Conservation (phyloP, 805 yeast genomes). For the Naumovozyma dairenensis region DNA sequence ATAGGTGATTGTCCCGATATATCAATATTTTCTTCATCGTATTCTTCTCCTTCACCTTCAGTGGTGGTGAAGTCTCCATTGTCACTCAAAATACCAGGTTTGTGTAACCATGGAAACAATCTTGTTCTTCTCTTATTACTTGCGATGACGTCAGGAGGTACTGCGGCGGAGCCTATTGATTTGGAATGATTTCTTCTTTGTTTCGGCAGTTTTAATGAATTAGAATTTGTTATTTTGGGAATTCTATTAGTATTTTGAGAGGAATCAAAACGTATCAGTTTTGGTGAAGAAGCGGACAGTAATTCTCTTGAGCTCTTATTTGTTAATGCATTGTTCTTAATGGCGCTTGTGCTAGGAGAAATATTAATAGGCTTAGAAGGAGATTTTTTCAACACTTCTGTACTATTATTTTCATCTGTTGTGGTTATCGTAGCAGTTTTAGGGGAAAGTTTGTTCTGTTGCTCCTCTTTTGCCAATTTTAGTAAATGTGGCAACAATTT, state of each 20-base stretch:
- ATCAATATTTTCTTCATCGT: slow-evolving; percentile 16
- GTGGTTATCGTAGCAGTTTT: not conserved
- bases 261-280: slow-evolving; percentile 3
- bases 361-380: slow-evolving; percentile 5
- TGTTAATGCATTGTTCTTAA: not conserved
- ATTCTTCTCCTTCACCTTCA: slow-evolving; percentile 25
- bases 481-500: slow-evolving; percentile 54
- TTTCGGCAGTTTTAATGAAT: slow-evolving; percentile 7
- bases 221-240: not conserved
- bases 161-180: slow-evolving; percentile 25
- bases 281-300: slow-evolving; percentile 1
- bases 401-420: not conserved
- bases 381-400: not conserved
- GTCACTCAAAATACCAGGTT: slow-evolving; percentile 25
- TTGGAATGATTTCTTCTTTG: slow-evolving; percentile 25
- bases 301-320: not conserved
- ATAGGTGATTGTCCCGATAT: slow-evolving; percentile 10
- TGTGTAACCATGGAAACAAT: slow-evolving; percentile 25
- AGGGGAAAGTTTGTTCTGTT: slow-evolving; percentile 3
- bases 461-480: slow-evolving; percentile 25
- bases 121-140: slow-evolving; percentile 20
- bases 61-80: slow-evolving; percentile 23
- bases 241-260: slow-evolving; percentile 1
- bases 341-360: slow-evolving; percentile 1
- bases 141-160: slow-evolving; percentile 26